Base-by-base conservation (phyloP, 768 basidiomycete species). In the Boletus vinaceobasis region DNA sequence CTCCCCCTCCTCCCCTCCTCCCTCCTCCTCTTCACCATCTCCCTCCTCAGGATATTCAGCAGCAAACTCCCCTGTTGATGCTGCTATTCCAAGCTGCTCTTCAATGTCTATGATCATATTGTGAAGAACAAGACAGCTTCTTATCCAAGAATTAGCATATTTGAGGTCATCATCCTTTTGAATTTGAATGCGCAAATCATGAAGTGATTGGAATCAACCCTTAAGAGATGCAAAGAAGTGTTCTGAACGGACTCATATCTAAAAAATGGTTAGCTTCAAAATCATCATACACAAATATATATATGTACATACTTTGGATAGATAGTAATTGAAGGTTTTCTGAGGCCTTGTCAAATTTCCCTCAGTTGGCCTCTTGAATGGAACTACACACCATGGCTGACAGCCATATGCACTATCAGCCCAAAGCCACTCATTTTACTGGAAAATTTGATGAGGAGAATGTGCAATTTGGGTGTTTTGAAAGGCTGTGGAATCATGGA, bases 361-460 rank as follows among this genome's bases (percentile, higher is more conserved):
- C 3, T 31, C 40, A 11, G 42, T 35, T 33, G 65, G 60, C 50
- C 45, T 48, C 19, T 65, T 70, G 51, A 65, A 71, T 10, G 69
- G 65, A 8, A 62, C 45, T 1, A 71, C 11, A 56, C 59, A 70
- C 69, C 65, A 70, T 35, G 56, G 27, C 8, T 56, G 43, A 8
- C 36, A 55, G 2, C 7, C 13, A 51, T 65, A 61, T 33, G 60
- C 63, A 37, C 39, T 47, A 32, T 66, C 60, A 21, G 55, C 57
- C 65, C 62, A 66, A 21, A 61, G 15, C 54, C 60, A 66, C 32
- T 64, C 60, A 35, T 43, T 23, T 15, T 17, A 17, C 0, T 19
- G 19, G 27, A 65, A 33, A n/a, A 59, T 50, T 15, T 3, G 15
- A n/a, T 52, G 2, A 5, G 59, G 44, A 15, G 14, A 15, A 1